Conservation (phyloP, 2,329 filamentous ascomycete species). For the Pseudogymnoascus pannorum region DNA sequence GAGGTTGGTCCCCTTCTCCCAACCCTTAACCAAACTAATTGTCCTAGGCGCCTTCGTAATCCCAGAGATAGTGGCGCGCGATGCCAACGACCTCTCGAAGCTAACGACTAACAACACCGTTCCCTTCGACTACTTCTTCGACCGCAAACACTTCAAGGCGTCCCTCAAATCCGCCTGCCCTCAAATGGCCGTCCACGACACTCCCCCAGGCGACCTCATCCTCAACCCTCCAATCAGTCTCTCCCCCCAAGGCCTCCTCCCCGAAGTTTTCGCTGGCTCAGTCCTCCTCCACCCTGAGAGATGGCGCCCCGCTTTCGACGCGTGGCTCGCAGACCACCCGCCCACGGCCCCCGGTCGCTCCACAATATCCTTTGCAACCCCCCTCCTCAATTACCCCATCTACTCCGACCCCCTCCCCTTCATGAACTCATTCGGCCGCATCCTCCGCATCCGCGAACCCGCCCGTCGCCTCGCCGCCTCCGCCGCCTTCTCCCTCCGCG, state of each 20-base stretch:
- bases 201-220: conserved; percentile 14
- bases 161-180: conserved; percentile 7
- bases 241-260: conserved; percentile 11
- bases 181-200: conserved; percentile 8
- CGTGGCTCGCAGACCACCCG: conserved; percentile 18
- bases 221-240: conserved; percentile 10
- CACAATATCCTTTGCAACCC: conserved; percentile 20
- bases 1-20: conserved; percentile 31
- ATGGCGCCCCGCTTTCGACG: conserved; percentile 22
- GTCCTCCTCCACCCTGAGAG: conserved; percentile 24
- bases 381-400: conserved; percentile 28
- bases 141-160: conserved; percentile 18
- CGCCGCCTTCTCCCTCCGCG: conserved; percentile 27
- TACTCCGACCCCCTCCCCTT: conserved; percentile 26
- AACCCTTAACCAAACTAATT: conserved; percentile 12
- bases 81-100: conserved; percentile 10
- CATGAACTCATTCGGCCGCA: conserved; percentile 32
- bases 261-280: conserved; percentile 20
- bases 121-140: conserved; percentile 22
- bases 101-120: conserved; percentile 10
- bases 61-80: conserved; percentile 23
- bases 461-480: conserved; percentile 26
- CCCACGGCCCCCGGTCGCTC: conserved; percentile 13
- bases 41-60: conserved; percentile 27
- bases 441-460: conserved; percentile 27